Base-by-base conservation (phyloP, 2,329 filamentous ascomycete genomes). In the Ceratocystis cubensis region DNA sequence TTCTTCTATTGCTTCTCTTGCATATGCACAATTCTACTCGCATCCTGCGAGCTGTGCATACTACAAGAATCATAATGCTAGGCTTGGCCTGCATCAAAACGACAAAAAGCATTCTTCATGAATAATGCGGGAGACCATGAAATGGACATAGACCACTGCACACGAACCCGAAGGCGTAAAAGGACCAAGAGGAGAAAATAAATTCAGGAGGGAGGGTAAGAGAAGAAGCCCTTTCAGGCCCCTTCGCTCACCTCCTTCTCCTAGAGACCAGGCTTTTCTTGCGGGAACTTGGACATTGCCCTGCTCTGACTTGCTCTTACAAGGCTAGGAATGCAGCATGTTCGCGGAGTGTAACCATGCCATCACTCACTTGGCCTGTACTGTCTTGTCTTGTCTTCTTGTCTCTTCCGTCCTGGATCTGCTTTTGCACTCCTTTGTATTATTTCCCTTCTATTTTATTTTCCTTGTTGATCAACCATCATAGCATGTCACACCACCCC, bases 321-420 rank as follows among this genome's bases (percentile, higher is more conserved):
- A 7, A 33, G 56, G 3, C 17, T 37, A 17, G 56, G n/a, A 41
- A 41, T 5, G 10, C 10, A 41, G 37, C 17, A 37, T 28, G 2
- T n/a, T 59, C 17, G 56, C 17, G 1, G 56, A 37, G 56, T 59
- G 56, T 59, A 37, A 59, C 56, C 56, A 59, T 59, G 28, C 56
- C 56, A 59, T 37, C 56, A 59, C 28, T 59, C 33, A 25, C 33
- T n/a, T 59, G 7, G n/a, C n/a, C 56, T 17, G 25, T 37, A 37
- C n/a, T 30, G 28, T 15, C 53, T 57, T 37, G 37, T 41, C 37
- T 15, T 37, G 33, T 37, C 33, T 57, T 41, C 37, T 37, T 59
- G 48, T 59, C 28, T 59, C 17, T 59, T 10, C 28, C 25, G 25
- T 59, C 5, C 8, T 37, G 3, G 25, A 37, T 37, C 56, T 59